Percentiles rank a stretch among this genome's conserved stretches.
Conservation (phyloP, 441 rosid species). For the Melastoma candidum region DNA sequence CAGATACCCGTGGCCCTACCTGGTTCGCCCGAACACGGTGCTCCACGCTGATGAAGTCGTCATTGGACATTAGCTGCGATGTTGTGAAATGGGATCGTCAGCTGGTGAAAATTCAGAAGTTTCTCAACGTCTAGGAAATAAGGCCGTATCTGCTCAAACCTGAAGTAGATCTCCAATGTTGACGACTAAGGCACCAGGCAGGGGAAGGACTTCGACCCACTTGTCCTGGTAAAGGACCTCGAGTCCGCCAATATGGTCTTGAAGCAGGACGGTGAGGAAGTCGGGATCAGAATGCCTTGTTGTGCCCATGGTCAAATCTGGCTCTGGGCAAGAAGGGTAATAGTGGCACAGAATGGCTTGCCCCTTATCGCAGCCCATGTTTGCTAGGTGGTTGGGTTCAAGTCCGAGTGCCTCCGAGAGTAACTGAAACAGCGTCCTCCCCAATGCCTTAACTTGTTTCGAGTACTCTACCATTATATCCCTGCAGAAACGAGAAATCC, state of each 20-base stretch:
- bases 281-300: too few relatives aligned
- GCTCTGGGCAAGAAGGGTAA: too few relatives aligned
- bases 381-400: background rate
- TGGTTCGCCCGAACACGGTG: slow-evolving; percentile 20
- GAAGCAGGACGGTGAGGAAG: too few relatives aligned
- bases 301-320: too few relatives aligned
- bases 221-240: slow-evolving; percentile 10
- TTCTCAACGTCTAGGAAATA: slow-evolving; percentile 4
- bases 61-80: slow-evolving; percentile 18
- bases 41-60: slow-evolving; percentile 20
- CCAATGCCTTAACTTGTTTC: background rate
- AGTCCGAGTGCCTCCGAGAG: slow-evolving; percentile 2
- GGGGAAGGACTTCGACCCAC: slow-evolving; percentile 19
- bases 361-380: background rate
- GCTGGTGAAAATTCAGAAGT: background rate
- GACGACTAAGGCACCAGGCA: slow-evolving; percentile 11
- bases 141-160: slow-evolving; percentile 3
- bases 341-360: too few relatives aligned
- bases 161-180: slow-evolving; percentile 19
- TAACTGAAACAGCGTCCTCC: slow-evolving; percentile 1
- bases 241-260: too few relatives aligned
- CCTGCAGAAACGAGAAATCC: slow-evolving; percentile 28
- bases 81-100: background rate
- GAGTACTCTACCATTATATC: slow-evolving; percentile 8
- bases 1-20: slow-evolving; percentile 16